phyloP scores from a whole-genome alignment of 805 yeast species.

The Millerozyma acaciae region DNA sequence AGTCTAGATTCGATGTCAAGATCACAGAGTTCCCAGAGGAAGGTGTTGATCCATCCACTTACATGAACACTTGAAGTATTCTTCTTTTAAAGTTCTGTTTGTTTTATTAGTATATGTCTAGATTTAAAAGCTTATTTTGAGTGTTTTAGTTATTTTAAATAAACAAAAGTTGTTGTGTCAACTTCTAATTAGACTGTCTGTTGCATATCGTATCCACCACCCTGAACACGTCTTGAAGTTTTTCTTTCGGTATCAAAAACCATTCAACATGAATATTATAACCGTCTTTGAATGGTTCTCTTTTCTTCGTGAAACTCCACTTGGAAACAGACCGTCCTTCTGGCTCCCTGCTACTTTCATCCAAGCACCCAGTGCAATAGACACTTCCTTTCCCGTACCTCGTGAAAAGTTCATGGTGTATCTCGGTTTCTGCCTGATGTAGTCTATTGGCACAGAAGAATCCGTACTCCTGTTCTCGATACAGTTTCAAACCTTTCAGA shows the following conservation, averaged over 20 bases:
- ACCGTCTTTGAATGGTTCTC: conserved; percentile 6
- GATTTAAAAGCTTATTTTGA: conserved; percentile 2
- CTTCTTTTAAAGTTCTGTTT: background rate
- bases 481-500: conserved; percentile 7
- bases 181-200: conserved; percentile 2
- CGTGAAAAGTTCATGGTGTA: conserved; percentile 36
- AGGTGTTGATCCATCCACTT: conserved; percentile 96
- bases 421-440: conserved; percentile 34
- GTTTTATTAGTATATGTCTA: background rate
- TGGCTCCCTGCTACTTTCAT: conserved; percentile 1
- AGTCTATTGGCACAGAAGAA: conserved; percentile 31
- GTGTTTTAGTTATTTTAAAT: background rate
- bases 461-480: conserved; percentile 24
- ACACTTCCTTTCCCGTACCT: conserved; percentile 47
- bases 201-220: conserved; percentile 28
- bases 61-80: conserved; percentile 85
- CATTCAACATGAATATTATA: conserved; percentile 49
- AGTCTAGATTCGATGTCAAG: conserved; percentile 95
- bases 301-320: background rate
- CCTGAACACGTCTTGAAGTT: conserved; percentile 27
- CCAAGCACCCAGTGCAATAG: conserved; percentile 45
- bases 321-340: conserved; percentile 1
- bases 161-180: conserved; percentile 1
- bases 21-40: conserved; percentile 94
- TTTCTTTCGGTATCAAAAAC: conserved; percentile 49